Evolutionary conservation across 257 asterid genomes (phyloP).

Genomic region (Nicotiana paniculata): DNA sequence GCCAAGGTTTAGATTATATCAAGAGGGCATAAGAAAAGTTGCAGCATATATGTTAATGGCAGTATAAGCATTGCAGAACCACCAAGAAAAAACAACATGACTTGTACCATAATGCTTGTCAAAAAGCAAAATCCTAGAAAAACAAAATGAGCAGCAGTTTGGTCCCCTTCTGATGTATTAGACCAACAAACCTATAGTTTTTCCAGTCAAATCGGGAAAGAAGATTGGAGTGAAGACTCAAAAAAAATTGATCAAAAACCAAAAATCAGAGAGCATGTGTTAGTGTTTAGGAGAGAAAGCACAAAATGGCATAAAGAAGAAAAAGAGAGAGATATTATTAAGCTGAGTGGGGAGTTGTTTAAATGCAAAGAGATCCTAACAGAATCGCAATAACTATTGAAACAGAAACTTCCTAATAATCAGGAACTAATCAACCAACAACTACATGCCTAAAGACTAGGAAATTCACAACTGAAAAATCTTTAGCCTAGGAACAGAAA

Average conservation of each 20-base stretch:
- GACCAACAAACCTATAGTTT: constrained; percentile 5
- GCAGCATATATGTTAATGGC: no score
- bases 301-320: background rate
- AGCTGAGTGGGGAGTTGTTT: background rate
- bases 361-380: background rate
- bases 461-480: background rate
- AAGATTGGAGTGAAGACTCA: no score
- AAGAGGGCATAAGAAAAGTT: no score
- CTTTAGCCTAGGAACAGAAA: background rate
- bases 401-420: background rate
- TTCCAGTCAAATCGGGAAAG: no score
- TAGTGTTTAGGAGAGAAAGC: background rate
- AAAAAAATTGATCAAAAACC: no score
- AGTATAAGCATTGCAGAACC: constrained; percentile 44
- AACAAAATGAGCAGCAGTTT: constrained; percentile 11
- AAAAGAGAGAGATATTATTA: background rate
- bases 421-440: background rate
- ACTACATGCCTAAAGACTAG: background rate
- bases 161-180: no score
- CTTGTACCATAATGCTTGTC: constrained; percentile 81
- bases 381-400: background rate
- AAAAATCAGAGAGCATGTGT: no score
- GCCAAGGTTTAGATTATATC: no score
- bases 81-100: constrained; percentile 76
- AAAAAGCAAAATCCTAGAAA: constrained; percentile 74